Evolutionary conservation across 1,284 basidiomycete species (phyloP), one percentile per base, ranked within the genome.

Genomic region (Erythrobasidium hasegawianum): DNA sequence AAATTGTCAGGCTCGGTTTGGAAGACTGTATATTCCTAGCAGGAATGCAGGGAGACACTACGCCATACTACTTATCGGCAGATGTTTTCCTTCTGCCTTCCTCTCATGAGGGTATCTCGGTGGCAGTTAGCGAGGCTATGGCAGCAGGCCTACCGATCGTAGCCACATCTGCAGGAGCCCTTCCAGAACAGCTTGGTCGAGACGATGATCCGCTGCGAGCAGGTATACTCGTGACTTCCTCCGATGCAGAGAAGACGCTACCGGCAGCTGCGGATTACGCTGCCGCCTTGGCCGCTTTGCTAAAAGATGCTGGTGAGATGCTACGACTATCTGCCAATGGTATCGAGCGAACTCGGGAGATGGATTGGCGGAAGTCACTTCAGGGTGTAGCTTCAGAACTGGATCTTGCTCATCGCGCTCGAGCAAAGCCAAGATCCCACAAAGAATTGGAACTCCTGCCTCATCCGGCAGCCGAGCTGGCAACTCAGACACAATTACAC

Each of bases 81-180:
- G 69, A 70, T 57, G 52, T 71, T 14, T 72, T 72, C 70, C 56
- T 72, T 38, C 55, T 72, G 1, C 71, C 71, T 2, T 68, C 68
- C 1, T 59, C 69, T 49, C 64, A 59, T 29, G 71, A 72, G 47
- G 71, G 71, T 14, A 62, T 72, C 29, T 71, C 70, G n/a, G 59
- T 72, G 33, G 71, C 71, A 8, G 64, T 71, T 24, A 65, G 67
- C 33, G 71, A 72, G 29, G 71, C 71, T 9, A 72, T 72, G 71
- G 71, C 71, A n/a, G 68, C 69, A 59, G 70, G 67, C 8, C 50
- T 72, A 0, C 71, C 71, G 13, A 39, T 71, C 33, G 60, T 72
- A 8, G 69, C 71, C 2, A 66, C 71, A 1, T 33, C 62, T 9
- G 70, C 68, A 1, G 71, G 70, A n/a, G 71, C 71, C 4, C 33